These are phyloP conservation scores for Cladosporium sp. DNA, from an alignment of 2,329 filamentous ascomycete species.

Conservation along the genomic window DNA sequence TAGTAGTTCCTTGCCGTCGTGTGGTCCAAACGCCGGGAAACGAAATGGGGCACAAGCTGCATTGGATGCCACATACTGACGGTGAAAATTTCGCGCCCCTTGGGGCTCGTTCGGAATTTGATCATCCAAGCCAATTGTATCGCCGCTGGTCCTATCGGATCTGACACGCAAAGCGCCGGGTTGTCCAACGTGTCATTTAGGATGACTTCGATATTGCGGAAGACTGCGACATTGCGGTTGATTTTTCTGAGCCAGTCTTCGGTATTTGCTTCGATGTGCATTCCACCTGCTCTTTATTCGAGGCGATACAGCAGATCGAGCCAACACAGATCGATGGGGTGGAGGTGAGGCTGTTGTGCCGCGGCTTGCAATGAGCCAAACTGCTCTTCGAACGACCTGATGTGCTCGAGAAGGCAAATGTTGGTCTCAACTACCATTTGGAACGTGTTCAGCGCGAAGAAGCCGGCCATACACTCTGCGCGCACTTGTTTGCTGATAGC, in stretches of 20 bases:
- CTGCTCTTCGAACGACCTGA: background rate
- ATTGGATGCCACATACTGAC: background rate
- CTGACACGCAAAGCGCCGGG: background rate
- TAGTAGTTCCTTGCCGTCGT: background rate
- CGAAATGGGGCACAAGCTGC: background rate
- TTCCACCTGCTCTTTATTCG: background rate
- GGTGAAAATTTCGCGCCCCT: background rate
- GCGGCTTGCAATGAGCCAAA: background rate
- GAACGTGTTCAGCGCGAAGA: background rate
- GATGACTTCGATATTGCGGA: background rate
- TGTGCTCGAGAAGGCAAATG: background rate
- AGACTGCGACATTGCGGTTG: background rate
- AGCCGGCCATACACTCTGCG: background rate
- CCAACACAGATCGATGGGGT: background rate
- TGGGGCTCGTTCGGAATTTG: background rate
- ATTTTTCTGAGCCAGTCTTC: background rate
- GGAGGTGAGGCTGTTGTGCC: no score
- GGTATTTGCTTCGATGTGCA: background rate
- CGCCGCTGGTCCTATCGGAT: background rate
- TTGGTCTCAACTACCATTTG: background rate
- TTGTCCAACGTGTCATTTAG: background rate
- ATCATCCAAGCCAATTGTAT: background rate
- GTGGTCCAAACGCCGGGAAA: background rate
- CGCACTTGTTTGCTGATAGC: background rate
- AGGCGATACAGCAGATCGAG: background rate